A percentile compares a stretch with the other conserved stretches of the same genome.
These are phyloP conservation scores for Sugiyamaella chiloensis DNA, from an alignment of 805 yeast species.

Conservation along the genomic window DNA sequence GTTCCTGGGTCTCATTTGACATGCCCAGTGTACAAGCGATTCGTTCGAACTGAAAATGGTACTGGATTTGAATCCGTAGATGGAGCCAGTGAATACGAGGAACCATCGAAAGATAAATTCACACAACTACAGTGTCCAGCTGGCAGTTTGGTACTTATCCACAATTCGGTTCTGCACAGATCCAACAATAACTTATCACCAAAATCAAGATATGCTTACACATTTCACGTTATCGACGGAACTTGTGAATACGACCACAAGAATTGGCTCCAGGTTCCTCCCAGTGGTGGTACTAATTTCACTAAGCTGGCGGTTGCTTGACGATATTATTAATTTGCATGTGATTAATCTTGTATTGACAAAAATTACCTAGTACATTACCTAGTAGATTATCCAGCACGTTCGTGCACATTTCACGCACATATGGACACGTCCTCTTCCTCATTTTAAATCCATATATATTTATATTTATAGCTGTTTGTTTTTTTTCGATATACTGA, in stretches of 20 bases:
- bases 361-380: background rate
- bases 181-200: constrained; percentile 56
- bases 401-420: no score
- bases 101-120: constrained; percentile 43
- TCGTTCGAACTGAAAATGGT: constrained; percentile 51
- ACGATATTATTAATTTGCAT: background rate
- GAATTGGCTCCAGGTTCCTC: constrained; percentile 80
- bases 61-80: constrained; percentile 50
- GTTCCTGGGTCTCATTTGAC: constrained; percentile 68
- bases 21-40: constrained; percentile 55
- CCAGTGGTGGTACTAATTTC: constrained; percentile 61
- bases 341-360: background rate
- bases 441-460: no score
- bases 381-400: background rate
- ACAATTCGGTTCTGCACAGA: constrained; percentile 69
- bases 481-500: no score
- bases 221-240: constrained; percentile 79
- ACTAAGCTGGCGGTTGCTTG: constrained; percentile 41
- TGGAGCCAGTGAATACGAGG: constrained; percentile 31
- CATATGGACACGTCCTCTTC: no score
- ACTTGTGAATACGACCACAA: constrained; percentile 52
- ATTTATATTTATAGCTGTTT: no score
- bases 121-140: constrained; percentile 59
- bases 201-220: constrained; percentile 68
- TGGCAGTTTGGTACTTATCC: constrained; percentile 67